Conservation (phyloP, 495 filamentous ascomycete species). For the Hypoxylon lienhwacheense region DNA sequence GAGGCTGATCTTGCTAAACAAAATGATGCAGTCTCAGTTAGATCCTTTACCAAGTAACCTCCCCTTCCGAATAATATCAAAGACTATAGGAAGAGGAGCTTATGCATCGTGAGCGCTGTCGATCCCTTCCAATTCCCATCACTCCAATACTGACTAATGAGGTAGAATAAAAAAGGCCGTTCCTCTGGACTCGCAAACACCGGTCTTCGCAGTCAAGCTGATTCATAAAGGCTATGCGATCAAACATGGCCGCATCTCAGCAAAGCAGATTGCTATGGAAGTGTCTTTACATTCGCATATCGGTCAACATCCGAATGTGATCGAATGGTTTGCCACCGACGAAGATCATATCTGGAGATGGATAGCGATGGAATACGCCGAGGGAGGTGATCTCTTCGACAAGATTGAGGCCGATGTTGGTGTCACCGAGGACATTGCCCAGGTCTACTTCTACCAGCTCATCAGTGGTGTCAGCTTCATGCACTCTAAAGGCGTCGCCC, state of each 20-base stretch:
- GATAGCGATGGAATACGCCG: constrained; percentile 98
- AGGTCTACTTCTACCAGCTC: constrained; percentile 93
- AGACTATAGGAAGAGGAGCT: constrained; percentile 93
- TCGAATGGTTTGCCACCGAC: constrained; percentile 83
- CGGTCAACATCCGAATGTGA: constrained; percentile 87
- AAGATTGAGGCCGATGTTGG: constrained; percentile 98
- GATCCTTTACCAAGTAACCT: constrained; percentile 83
- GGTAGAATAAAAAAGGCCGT: constrained; percentile 92
- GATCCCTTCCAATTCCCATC: constrained; percentile 8
- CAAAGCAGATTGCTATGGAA: constrained; percentile 87
- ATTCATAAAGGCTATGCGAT: constrained; percentile 95
- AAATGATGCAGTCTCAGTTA: constrained; percentile 75
- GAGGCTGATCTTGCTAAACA: constrained; percentile 18
- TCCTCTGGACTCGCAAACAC: constrained; percentile 65
- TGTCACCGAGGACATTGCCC: constrained; percentile 87
- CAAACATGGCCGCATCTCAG: constrained; percentile 81
- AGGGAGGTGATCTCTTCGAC: constrained; percentile 96
- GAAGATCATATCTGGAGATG: constrained; percentile 91
- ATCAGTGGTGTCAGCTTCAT: constrained; percentile 89
- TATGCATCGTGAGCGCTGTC: constrained; percentile 81
- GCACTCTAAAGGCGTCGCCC: constrained; percentile 87
- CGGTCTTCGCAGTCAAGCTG: constrained; percentile 95
- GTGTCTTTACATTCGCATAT: constrained; percentile 84
- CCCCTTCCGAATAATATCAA: constrained; percentile 92
- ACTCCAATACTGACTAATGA: constrained; percentile 24